These are phyloP conservation scores for Teunomyces stri DNA, from an alignment of 805 yeast genomes.

Conservation along the genomic window DNA sequence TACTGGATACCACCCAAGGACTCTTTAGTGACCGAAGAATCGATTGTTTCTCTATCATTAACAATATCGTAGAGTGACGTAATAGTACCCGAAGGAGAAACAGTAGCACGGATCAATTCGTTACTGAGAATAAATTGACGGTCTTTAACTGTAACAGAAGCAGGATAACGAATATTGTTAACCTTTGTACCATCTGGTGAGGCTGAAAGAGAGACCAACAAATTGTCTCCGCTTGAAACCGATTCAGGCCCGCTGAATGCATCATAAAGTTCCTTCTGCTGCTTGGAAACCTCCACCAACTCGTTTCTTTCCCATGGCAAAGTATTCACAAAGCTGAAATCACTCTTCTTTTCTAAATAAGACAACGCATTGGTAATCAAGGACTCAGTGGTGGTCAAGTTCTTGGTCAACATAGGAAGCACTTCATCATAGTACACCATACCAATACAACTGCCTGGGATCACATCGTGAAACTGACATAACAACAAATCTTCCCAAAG, in stretches of 20 bases:
- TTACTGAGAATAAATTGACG: slow-evolving; percentile 56
- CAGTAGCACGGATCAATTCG: slow-evolving; percentile 54
- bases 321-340: slow-evolving; percentile 43
- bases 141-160: slow-evolving; percentile 41
- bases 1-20: slow-evolving; percentile 72
- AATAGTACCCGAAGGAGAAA: slow-evolving; percentile 53
- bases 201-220: slow-evolving; percentile 21
- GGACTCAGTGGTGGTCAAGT: slow-evolving; percentile 49
- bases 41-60: slow-evolving; percentile 63
- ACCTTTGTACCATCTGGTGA: slow-evolving; percentile 15
- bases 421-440: slow-evolving; percentile 85
- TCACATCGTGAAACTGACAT: slow-evolving; percentile 96
- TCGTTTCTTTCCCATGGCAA: slow-evolving; percentile 62
- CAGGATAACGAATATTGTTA: slow-evolving; percentile 39
- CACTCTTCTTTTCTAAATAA: neutral
- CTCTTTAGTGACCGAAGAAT: slow-evolving; percentile 44
- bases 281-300: slow-evolving; percentile 38
- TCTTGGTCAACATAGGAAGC: slow-evolving; percentile 66
- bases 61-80: slow-evolving; percentile 61
- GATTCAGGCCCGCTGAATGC: slow-evolving; percentile 5
- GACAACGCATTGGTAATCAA: slow-evolving; percentile 52
- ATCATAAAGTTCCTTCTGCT: slow-evolving; percentile 14
- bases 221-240: slow-evolving; percentile 4
- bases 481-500: slow-evolving; percentile 88
- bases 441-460: slow-evolving; percentile 95